phyloP scores from a whole-genome alignment of 139 green algal species.

The Penium margaritaceum region DNA sequence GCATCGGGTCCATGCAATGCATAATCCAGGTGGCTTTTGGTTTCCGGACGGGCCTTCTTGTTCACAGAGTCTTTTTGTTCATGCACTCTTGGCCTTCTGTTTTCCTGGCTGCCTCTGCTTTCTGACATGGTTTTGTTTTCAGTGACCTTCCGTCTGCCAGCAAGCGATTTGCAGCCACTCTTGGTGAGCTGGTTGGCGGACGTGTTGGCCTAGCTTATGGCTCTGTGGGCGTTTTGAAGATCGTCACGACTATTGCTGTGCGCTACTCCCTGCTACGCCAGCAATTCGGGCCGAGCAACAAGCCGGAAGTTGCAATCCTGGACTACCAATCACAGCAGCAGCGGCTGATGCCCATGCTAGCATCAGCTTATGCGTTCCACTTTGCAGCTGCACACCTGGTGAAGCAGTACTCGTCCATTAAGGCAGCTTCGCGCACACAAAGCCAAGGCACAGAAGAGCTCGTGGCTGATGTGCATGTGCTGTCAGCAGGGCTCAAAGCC shows the following conservation, averaged over 20 bases:
- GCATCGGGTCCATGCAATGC: too few species aligned
- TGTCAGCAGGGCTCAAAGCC: conserved; percentile 40
- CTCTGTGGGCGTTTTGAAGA: conserved; percentile 70
- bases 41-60: too few species aligned
- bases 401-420: conserved; percentile 34
- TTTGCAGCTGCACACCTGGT: conserved; percentile 40
- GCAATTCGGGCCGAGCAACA: conserved; percentile 59
- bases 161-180: conserved; percentile 73
- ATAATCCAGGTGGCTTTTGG: too few species aligned
- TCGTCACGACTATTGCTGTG: conserved; percentile 72
- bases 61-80: conserved; percentile 13
- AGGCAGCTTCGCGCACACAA: conserved; percentile 38
- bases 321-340: conserved; percentile 47
- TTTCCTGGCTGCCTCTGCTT: background rate
- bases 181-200: conserved; percentile 67
- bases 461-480: conserved; percentile 38
- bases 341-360: conserved; percentile 49
- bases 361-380: conserved; percentile 37
- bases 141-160: conserved; percentile 29
- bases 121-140: background rate
- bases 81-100: background rate
- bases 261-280: conserved; percentile 63
- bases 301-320: conserved; percentile 40
- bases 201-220: conserved; percentile 71
- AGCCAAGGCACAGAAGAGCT: conserved; percentile 33